Evolutionary conservation across 495 filamentous ascomycete species (phyloP), one percentile per base, ranked within the genome.

Genomic region (Talaromyces stipitatus): DNA sequence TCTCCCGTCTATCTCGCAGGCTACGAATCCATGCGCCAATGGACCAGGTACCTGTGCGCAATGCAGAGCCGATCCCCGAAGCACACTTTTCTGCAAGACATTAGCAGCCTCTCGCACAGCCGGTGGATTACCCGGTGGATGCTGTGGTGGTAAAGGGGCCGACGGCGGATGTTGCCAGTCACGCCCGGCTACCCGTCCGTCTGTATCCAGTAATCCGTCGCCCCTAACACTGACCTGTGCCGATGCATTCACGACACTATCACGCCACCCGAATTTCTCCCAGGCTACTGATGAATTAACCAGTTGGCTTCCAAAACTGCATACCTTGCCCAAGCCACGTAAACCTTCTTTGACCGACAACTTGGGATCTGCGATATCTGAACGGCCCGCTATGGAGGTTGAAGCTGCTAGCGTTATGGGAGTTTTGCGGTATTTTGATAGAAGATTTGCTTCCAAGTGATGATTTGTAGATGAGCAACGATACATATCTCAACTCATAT

Each of bases 361-460:
- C 5, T 61, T 47, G 27, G 54, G 60, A 33, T 38, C 64, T 14
- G 23, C 18, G 6, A 53, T 55, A 7, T 43, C 59, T 2, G 66
- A 69, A 58, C 75, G 84, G 57, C 79, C 79, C 20, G 85, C 87
- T 5, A 82, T 90, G 61, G 87, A 92, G 65, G 85, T 95, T 8
- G 89, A 95, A 64, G 87, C 90, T 1, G 89, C 88, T 4, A 91
- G 87, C 66, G 89, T 95, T 24, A 91, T 92, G 85, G 84, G 85
- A 36, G 89, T 94, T 27, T 67, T 95, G 55, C 89, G 87, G 60
- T 85, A 85, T 56, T 90, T 95, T 65, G 90, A 95, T 65, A 79
- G 89, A 33, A 69, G 90, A 36, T 95, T 95, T 52, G 71, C 73
- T 23, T 70, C 76, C 56, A 76, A 77, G 66, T 75, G 66, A 69